Evolutionary conservation across 225 moss, liverwort and hornwort genomes (phyloP).

Genomic region (Pleurozium schreberi): DNA sequence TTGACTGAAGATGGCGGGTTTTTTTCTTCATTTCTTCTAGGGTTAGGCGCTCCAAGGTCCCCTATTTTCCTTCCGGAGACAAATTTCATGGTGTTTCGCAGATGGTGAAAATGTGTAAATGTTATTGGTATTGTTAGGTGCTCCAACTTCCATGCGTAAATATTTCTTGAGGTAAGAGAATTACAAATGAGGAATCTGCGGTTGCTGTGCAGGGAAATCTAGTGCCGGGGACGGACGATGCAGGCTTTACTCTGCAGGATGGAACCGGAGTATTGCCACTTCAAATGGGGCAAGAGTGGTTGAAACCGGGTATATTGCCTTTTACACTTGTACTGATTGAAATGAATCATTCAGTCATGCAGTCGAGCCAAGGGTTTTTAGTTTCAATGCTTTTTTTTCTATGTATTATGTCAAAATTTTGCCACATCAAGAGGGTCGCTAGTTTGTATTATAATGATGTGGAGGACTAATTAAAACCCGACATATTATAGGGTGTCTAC

Average conservation of each 20-base stretch:
- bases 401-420: not conserved
- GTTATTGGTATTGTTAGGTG: not conserved
- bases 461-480: not conserved
- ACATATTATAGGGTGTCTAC: not conserved
- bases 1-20: not conserved
- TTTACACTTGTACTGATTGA: not conserved
- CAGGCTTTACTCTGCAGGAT: slow-evolving; percentile 61
- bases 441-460: not conserved
- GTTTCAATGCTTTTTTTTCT: not conserved
- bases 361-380: not conserved
- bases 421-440: not conserved
- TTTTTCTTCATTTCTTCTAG: not conserved
- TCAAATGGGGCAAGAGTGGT: slow-evolving; percentile 29
- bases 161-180: not conserved
- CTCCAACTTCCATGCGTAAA: not conserved
- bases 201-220: slow-evolving; percentile 48
- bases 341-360: not conserved
- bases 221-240: slow-evolving; percentile 32
- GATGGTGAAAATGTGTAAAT: not conserved
- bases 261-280: slow-evolving; percentile 72
- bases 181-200: not conserved
- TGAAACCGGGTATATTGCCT: slow-evolving; percentile 36
- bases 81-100: not conserved
- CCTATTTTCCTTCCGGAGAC: not conserved
- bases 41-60: not conserved